Base-by-base conservation (phyloP, 2,329 filamentous ascomycete genomes). In the Calonectria pteridis region DNA sequence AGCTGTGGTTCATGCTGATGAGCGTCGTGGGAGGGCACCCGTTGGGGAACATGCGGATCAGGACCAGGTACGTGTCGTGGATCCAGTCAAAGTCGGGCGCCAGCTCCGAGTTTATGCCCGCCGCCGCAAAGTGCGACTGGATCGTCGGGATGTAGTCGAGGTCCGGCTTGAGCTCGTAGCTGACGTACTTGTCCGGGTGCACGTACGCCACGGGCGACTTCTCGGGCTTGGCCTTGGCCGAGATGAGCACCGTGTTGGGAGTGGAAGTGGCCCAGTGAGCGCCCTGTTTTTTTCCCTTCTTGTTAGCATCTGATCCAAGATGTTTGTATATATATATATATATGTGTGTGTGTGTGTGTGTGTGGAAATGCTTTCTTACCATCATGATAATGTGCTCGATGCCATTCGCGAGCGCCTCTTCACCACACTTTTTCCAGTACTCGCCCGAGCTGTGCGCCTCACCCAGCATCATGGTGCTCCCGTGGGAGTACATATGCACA, bases 161-260 rank as follows among this genome's bases (percentile, higher is more conserved):
- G 81, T 94, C 92, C 0, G 92, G 88, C 53, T 88, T 88, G 26
- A 93, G 88, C 71, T 88, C 84, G 85, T 93, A 94, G 81, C 90
- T 82, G 35, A 86, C 84, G 83, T 93, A 94, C 83, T 93, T 93
- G 35, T 87, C 87, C 0, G 92, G 92, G 78, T 93, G 87, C 6
- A 94, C 92, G 80, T 92, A 93, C 67, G 91, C 91, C 9, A 94
- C 91, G 0, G 92, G 92, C 0, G 87, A 90, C 81, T 93, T 94
- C 20, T 74, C 82, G 0, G 92, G 92, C 0, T 84, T 84, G 0
- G 91, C 90, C 74, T 93, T 92, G 67, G 88, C 91, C 4, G 91
- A 84, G 2, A 94, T 88, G 81, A 93, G 87, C 76, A 94, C 88
- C 40, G 64, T 72, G 70, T 72, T 68, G 46, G 69, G 86, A 84